Evolutionary conservation across 2,329 filamentous ascomycete genomes (phyloP), one percentile per base, ranked within the genome.

Genomic region (Neofusicoccum ribis): DNA sequence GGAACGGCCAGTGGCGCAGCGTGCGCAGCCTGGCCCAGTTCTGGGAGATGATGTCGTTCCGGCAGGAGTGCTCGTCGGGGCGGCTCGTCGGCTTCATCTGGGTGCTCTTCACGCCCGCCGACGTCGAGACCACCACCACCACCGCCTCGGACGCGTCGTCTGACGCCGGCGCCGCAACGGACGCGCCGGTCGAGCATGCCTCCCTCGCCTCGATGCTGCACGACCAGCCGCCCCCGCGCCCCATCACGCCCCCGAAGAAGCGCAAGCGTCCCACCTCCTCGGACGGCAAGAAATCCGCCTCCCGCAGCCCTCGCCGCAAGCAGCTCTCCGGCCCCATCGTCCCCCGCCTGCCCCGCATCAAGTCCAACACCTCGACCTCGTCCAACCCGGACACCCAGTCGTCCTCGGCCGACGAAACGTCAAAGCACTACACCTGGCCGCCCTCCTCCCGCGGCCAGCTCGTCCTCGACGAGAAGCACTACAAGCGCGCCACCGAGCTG

Each of bases 41-140:
- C 73, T 99, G 95, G 95, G 95, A 99, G 68, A 91, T 96, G 85
- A 98, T 99, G 94, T 90, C 93, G 0, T 98, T 91, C 74, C 85
- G 95, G 65, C 95, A 98, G 75, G 95, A 99, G 74, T 99, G 95
- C 73, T 97, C 93, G 0, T 92, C 93, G 39, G 96, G 95, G 0
- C 85, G 93, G 17, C 84, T 97, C 73, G 96, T 97, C 0, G 96
- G 96, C 0, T 99, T 99, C 70, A 84, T 98, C 31, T 99, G 96
- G 94, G 81, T 97, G 31, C 89, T 97, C 0, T 90, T 97, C 52
- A 85, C 83, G 69, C 89, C 92, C 39, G 84, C 87, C 0, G 76
- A 80, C 5, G 68, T 70, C 0, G 70, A 72, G 41, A 62, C 70
- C 3, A 70, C 65, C 39, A 7, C 27, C 31, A 23, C 27, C 31